Evolutionary conservation across 2,329 filamentous ascomycete species (phyloP), one percentile per base, ranked within the genome.

Genomic region (Metarhizium guizhouense): DNA sequence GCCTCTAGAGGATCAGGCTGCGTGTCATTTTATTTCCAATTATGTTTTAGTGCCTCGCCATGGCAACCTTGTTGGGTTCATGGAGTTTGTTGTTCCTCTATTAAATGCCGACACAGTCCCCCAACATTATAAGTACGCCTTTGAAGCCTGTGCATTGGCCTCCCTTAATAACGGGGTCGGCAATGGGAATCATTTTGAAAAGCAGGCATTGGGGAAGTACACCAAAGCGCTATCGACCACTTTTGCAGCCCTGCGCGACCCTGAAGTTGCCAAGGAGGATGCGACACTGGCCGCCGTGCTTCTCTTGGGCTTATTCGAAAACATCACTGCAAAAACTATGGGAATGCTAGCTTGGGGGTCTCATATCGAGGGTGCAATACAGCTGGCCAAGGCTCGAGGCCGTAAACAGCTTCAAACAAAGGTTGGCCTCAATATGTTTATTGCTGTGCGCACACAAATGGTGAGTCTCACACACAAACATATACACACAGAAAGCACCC

Each of bases 321-420:
- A 76, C 55, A 83, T 85, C 48, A 77, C 77, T 0, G 77, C 79
- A 13, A 78, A 76, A 56, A 75, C 79, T 53, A 68, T 80, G 52
- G 79, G 76, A 38, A 77, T 78, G 64, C 70, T 78, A 55, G 80
- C 81, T 2, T 86, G 83, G 83, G 81, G 80, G 4, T 82, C 81
- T 10, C 83, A 86, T 61, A 77, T 81, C n/a, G 79, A 84, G 57
- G 83, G 82, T 3, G 83, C 83, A n/a, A 77, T 85, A 36, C 78
- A 82, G 60, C 70, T 85, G 1, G 79, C 83, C 54, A 81, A 79
- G 64, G 74, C 77, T 10, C 76, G 83, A 49, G 81, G 82, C 4
- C 77, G 74, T 61, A 76, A 78, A 59, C 80, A 83, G 61, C 64
- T 83, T 10, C 70, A 71, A 47, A 82, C 79, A 14, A 77, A 76